These are phyloP conservation scores for Cordyceps cicadae DNA, from an alignment of 2,329 filamentous ascomycete genomes.

Conservation along the genomic window DNA sequence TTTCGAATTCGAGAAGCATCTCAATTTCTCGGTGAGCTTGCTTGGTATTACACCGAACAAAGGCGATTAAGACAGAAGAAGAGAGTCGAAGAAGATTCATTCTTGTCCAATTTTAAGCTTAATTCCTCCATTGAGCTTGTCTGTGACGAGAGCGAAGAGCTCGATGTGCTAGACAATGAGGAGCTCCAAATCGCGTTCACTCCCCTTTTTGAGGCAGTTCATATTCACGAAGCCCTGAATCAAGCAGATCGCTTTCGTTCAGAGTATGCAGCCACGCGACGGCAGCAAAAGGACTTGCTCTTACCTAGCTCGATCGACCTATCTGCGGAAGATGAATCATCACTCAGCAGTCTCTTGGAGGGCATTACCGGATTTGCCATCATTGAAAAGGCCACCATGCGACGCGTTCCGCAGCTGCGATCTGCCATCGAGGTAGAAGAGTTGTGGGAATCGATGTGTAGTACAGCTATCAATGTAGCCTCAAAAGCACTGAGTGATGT, in stretches of 20 bases:
- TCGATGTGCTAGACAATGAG: constrained; percentile 90
- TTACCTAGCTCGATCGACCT: constrained; percentile 70
- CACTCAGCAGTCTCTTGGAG: constrained; percentile 83
- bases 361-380: constrained; percentile 95
- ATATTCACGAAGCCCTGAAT: constrained; percentile 91
- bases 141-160: constrained; percentile 90
- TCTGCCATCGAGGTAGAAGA: constrained; percentile 89
- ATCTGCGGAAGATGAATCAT: constrained; percentile 72
- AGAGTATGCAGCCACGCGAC: constrained; percentile 85
- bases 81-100: constrained; percentile 65
- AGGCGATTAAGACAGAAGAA: constrained; percentile 76
- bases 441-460: constrained; percentile 97
- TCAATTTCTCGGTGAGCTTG: constrained; percentile 90
- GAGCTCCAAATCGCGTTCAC: constrained; percentile 92
- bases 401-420: constrained; percentile 72
- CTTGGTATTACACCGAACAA: constrained; percentile 91
- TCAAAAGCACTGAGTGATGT: constrained; percentile 69
- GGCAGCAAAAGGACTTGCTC: constrained; percentile 85
- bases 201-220: constrained; percentile 86
- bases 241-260: constrained; percentile 84
- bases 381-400: constrained; percentile 90
- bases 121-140: constrained; percentile 96
- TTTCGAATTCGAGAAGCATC: constrained; percentile 92
- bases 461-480: constrained; percentile 74
- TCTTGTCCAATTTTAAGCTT: constrained; percentile 75